Evolutionary conservation across 176 grass and related monocot genomes (phyloP).

Genomic region (Oryza brachyantha): DNA sequence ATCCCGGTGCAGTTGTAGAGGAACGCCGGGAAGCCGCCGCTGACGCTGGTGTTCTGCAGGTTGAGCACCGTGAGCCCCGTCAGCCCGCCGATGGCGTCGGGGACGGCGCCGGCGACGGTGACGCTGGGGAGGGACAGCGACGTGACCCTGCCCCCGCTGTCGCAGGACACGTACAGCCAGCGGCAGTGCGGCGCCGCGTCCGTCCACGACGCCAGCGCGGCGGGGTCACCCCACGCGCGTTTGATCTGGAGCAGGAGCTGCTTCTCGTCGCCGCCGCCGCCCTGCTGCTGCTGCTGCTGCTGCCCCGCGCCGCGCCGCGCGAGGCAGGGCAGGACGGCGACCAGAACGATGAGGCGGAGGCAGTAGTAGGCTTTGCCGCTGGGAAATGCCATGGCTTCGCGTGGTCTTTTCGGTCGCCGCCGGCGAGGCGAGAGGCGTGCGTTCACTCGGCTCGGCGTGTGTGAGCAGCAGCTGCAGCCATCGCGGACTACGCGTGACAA

Average conservation of each 20-base stretch:
- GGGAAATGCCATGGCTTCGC: conserved; percentile 31
- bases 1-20: conserved; percentile 54
- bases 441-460: conserved; percentile 4
- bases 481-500: conserved; percentile 2
- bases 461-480: neutral
- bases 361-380: neutral
- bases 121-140: conserved; percentile 32
- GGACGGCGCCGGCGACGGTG: conserved; percentile 35
- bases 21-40: conserved; percentile 42
- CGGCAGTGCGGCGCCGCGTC: neutral
- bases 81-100: conserved; percentile 53
- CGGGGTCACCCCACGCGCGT: conserved; percentile 39
- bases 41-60: conserved; percentile 58
- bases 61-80: conserved; percentile 37
- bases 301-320: conserved; percentile 23
- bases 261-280: conserved; percentile 20
- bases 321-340: conserved; percentile 6
- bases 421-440: neutral
- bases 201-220: conserved; percentile 38
- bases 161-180: conserved; percentile 35
- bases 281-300: neutral
- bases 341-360: neutral
- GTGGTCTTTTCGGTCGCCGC: conserved; percentile 9
- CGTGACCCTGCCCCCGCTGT: neutral
- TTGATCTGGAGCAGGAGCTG: conserved; percentile 35